Evolutionary conservation across 176 grass and related monocot genomes (phyloP).

Genomic region (Chrysopogon serrulatus): DNA sequence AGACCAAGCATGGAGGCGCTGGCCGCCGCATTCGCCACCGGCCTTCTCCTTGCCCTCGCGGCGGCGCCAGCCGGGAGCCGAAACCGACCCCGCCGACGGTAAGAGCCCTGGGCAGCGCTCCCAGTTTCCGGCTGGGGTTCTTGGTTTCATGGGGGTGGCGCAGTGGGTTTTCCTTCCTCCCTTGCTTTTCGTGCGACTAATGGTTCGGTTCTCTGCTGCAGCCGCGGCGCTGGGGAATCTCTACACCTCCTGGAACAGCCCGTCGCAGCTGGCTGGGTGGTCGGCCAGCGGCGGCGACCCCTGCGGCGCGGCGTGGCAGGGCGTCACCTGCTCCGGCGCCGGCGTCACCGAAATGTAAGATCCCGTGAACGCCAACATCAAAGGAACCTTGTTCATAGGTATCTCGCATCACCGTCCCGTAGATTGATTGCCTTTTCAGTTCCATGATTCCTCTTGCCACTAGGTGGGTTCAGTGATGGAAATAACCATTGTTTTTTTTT

Average conservation of each 20-base stretch:
- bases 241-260: constrained; percentile 78
- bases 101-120: not conserved
- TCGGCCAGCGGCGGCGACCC: constrained; percentile 74
- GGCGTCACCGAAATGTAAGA: constrained; percentile 85
- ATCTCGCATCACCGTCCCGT: not conserved
- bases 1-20: constrained; percentile 20
- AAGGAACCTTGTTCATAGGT: not conserved
- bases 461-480: constrained; percentile 3
- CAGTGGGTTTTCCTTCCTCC: not conserved
- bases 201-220: constrained; percentile 39
- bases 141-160: constrained; percentile 10
- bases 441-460: not conserved
- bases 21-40: constrained; percentile 33
- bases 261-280: constrained; percentile 80
- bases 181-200: not conserved
- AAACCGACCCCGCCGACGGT: constrained; percentile 45
- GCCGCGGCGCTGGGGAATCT: constrained; percentile 82
- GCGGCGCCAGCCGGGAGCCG: constrained; percentile 27
- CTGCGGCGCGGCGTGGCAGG: constrained; percentile 80
- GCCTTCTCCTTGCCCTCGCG: constrained; percentile 19
- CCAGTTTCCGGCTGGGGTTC: not conserved
- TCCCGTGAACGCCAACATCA: not conserved
- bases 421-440: not conserved
- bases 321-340: constrained; percentile 79
- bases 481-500: not conserved